Evolutionary conservation across 352 stramenopile genomes (phyloP), one percentile per base, ranked within the genome.

Genomic region (Phytophthora tubulina): DNA sequence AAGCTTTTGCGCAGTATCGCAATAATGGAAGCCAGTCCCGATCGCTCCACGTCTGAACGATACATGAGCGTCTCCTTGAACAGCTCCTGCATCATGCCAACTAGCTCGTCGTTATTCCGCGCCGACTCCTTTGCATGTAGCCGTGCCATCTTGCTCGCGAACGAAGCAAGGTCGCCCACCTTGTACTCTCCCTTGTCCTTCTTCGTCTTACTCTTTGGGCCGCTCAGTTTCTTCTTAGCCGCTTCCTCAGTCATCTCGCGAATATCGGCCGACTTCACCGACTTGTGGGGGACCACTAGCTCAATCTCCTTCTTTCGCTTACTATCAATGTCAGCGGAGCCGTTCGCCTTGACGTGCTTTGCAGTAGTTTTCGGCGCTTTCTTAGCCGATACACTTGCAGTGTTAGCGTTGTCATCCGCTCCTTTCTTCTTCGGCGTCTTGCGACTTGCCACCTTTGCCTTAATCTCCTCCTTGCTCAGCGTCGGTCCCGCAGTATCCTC

Each of bases 221-320:
- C 62, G 38, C 38, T 58, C 13, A 82, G 39, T 31, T 89, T 85
- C 63, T 91, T 91, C 48, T 84, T 85, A 38, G 85, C 82, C 6
- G 84, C 82, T 64, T 91, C 81, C 41, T 93, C 86, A 0, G 84
- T 90, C 66, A 89, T 89, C 52, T 93, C 85, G 4, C 85, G 81
- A 71, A 92, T 92, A 57, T 93, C 88, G 0, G 84, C 73, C 9
- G 85, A 92, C 55, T 92, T 95, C 5, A 93, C 84, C 3, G 88
- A 84, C 63, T 95, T 92, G 48, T 88, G 85, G 1, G 87, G 87
- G 8, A 93, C 85, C 0, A 93, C 77, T 31, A 94, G 75, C 49
- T 94, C 87, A 14, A 94, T 94, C 59, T 92, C 85, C 32, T 93
- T 92, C 75, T 93, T 92, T 10, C 86, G 79, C 67, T 93, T 94